These are phyloP conservation scores for Barnettozyma sp. DNA, from an alignment of 805 yeast genomes.

Conservation along the genomic window DNA sequence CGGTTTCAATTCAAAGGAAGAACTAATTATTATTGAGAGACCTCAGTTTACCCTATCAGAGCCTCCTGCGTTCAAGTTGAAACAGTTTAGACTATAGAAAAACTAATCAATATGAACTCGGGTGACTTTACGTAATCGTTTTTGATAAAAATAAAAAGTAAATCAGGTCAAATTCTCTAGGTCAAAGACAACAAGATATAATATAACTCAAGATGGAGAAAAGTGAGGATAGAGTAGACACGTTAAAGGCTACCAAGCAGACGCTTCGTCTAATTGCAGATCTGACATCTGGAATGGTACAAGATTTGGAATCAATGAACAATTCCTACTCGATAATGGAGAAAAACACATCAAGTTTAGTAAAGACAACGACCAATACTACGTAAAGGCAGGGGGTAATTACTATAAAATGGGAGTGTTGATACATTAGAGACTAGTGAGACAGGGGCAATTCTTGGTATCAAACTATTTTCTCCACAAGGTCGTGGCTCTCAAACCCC, in stretches of 20 bases:
- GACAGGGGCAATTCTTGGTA: too few species aligned
- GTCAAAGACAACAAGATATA: neutral
- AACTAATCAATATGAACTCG: too few species aligned
- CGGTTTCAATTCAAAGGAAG: slow-evolving; percentile 23
- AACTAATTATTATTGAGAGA: slow-evolving; percentile 70
- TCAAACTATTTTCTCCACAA: slow-evolving; percentile 13
- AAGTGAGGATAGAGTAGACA: neutral
- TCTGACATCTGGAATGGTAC: slow-evolving; percentile 5
- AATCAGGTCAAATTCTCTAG: too few species aligned
- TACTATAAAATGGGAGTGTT: too few species aligned
- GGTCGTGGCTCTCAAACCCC: slow-evolving; percentile 17
- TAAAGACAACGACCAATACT: slow-evolving; percentile 4
- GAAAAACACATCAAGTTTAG: neutral
- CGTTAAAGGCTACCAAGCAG: slow-evolving; percentile 11
- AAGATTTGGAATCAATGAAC: slow-evolving; percentile 7
- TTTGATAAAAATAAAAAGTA: too few species aligned
- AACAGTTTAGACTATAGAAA: slow-evolving; percentile 43
- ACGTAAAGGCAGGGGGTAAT: too few species aligned
- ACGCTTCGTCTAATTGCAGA: slow-evolving; percentile 7
- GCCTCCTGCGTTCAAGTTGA: slow-evolving; percentile 59
- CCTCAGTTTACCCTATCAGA: slow-evolving; percentile 52
- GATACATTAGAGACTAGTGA: too few species aligned
- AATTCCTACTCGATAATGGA: slow-evolving; percentile 3
- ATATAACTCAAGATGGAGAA: too few species aligned
- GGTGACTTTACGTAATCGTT: too few species aligned